These are phyloP conservation scores for Byssoonygena ceratinophila DNA, from an alignment of 2,329 filamentous ascomycete species.

Conservation along the genomic window DNA sequence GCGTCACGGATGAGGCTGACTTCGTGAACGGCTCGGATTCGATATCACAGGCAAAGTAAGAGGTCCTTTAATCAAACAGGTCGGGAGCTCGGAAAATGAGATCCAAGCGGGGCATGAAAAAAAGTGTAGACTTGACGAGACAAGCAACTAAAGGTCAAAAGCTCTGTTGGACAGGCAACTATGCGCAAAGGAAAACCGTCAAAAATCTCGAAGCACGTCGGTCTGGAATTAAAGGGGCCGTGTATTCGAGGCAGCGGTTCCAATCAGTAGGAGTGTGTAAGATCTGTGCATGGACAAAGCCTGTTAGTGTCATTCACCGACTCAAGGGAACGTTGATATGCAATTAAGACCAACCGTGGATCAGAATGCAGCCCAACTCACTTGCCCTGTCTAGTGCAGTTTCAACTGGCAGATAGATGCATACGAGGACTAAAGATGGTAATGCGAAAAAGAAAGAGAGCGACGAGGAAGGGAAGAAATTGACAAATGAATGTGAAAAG, in stretches of 20 bases:
- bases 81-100: background rate
- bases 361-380: conserved; percentile 1
- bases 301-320: conserved; percentile 1
- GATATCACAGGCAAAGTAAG: background rate
- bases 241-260: background rate
- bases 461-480: conserved; percentile 5
- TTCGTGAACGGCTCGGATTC: background rate
- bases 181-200: conserved; percentile 3
- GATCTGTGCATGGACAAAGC: conserved; percentile 9
- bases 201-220: background rate
- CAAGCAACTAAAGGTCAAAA: conserved; percentile 32
- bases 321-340: background rate
- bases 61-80: background rate
- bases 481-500: conserved; percentile 8
- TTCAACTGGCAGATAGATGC: background rate
- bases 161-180: conserved; percentile 22
- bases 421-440: background rate
- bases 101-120: background rate
- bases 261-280: conserved; percentile 2
- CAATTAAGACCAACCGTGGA: background rate
- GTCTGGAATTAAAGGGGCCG: conserved; percentile 9
- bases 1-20: background rate
- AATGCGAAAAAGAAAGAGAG: background rate
- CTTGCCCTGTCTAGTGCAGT: background rate
- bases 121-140: background rate